These are phyloP conservation scores for Oryza coarctata DNA, from an alignment of 176 grass and related monocot genomes.

Conservation along the genomic window DNA sequence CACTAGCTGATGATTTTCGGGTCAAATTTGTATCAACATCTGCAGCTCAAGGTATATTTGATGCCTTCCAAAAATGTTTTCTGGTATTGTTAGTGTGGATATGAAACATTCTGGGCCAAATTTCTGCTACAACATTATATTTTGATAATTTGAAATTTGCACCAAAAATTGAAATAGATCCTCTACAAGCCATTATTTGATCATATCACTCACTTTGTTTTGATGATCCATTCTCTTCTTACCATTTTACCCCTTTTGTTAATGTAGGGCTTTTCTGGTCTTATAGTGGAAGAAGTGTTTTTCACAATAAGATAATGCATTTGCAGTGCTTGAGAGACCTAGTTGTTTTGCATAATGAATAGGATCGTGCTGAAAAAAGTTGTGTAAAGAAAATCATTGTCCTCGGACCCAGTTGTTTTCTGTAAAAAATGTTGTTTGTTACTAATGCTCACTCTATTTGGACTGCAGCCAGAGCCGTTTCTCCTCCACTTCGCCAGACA, in stretches of 20 bases:
- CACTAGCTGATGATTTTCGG: constrained; percentile 84
- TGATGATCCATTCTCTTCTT: not conserved
- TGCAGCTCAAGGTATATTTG: constrained; percentile 37
- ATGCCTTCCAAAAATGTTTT: constrained; percentile 13
- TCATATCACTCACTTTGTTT: not conserved
- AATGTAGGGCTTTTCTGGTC: too few relatives aligned
- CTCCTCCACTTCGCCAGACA: constrained; percentile 34
- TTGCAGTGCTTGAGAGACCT: not conserved
- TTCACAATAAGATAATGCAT: not conserved
- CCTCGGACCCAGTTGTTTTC: constrained; percentile 9
- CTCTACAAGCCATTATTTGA: not conserved
- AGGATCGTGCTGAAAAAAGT: constrained; percentile 2
- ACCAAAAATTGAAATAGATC: not conserved
- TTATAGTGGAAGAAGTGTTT: not conserved
- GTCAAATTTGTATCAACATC: constrained; percentile 77
- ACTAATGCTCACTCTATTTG: constrained; percentile 21
- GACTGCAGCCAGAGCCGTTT: constrained; percentile 38
- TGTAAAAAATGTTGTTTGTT: not conserved
- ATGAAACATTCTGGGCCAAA: not conserved
- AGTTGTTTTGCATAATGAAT: not conserved
- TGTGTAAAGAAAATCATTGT: not conserved
- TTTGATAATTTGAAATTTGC: not conserved
- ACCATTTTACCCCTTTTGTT: too few relatives aligned
- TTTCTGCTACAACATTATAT: not conserved
- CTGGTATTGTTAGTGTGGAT: constrained; percentile 3